Base-by-base conservation (phyloP, 2,329 filamentous ascomycete species). In the Aspergillus fumigatiaffinis region DNA sequence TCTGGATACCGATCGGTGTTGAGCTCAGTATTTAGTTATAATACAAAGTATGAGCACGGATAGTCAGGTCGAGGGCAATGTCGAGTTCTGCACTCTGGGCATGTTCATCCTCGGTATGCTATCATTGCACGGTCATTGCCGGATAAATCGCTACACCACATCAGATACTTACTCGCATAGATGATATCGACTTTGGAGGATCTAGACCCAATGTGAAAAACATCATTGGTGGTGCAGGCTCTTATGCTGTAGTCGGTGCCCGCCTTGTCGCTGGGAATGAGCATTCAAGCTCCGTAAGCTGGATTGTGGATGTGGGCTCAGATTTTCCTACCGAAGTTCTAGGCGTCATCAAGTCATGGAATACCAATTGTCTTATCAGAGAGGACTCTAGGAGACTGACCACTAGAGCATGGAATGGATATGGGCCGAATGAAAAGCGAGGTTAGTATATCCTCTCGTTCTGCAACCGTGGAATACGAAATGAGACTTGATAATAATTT, bases 391-490 rank as follows among this genome's bases (percentile, higher is more conserved):
- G 81, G 6, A 85, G 90, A 25, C 79, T 90, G 51, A 97, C 93
- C 2, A 99, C 94, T 0, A 85, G 91, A 49, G 92, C 89, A 49
- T 96, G 91, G 91, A 97, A 97, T 72, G 90, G 90, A 51, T 97
- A 97, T 71, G 85, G 87, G 41, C 82, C 84, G 32, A 81, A 85
- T 53, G 85, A 86, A 58, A 84, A 90, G 71, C 83, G 86, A 76
- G 79, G 82, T 76, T 52, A 58, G 62, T 61, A 41, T 29, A 12
- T 44, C 41, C 10, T 52, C 8, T 48, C 25, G 42, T 47, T 49
- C 10, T 17, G 20, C 14, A n/a, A n/a, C 14, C 23, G 23, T 49
- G 4, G 50, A 23, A 20, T 21, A 14, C 23, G 12, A 14, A 41
- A 52, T 20, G 25, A 23, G 12, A 23, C 1, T 32, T 52, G 32